phyloP scores from a whole-genome alignment of 768 basidiomycete genomes.

The Cyclocybe cylindracea region DNA sequence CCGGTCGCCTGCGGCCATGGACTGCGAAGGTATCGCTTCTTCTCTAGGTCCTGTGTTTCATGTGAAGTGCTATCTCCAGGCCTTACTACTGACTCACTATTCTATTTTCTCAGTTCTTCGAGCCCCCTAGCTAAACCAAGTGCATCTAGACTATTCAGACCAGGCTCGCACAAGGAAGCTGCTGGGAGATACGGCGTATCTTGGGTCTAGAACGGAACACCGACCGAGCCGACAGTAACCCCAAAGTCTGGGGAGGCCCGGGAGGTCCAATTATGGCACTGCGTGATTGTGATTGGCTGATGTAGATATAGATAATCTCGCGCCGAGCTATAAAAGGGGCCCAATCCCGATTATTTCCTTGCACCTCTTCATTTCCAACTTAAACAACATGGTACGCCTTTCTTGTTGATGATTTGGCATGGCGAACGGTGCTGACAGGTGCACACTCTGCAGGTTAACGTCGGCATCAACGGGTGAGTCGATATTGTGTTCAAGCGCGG shows the following conservation, averaged over 20 bases:
- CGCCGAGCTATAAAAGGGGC: too few species aligned
- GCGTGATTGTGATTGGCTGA: constrained; percentile 15
- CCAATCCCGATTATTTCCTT: neutral
- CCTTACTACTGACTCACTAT: too few species aligned
- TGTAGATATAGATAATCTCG: neutral
- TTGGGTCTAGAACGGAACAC: constrained; percentile 17
- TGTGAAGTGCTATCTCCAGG: too few species aligned
- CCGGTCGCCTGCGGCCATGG: too few species aligned
- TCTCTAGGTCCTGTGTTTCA: too few species aligned
- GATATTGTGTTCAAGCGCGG: neutral
- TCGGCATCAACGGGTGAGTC: constrained; percentile 92
- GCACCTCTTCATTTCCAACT: constrained; percentile 6
- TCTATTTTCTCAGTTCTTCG: too few species aligned
- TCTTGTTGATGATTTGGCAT: neutral
- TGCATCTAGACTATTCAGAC: too few species aligned
- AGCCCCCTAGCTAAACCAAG: too few species aligned
- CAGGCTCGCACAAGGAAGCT: neutral
- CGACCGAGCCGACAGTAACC: constrained; percentile 6
- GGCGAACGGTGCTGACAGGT: neutral
- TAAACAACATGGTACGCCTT: constrained; percentile 23
- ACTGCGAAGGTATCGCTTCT: too few species aligned
- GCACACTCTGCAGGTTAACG: constrained; percentile 58
- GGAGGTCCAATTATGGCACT: constrained; percentile 1
- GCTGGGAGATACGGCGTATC: neutral
- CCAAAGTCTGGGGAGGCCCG: constrained; percentile 3